Evolutionary conservation across 306 rosid genomes (phyloP).

Genomic region (Benincasa hispida): DNA sequence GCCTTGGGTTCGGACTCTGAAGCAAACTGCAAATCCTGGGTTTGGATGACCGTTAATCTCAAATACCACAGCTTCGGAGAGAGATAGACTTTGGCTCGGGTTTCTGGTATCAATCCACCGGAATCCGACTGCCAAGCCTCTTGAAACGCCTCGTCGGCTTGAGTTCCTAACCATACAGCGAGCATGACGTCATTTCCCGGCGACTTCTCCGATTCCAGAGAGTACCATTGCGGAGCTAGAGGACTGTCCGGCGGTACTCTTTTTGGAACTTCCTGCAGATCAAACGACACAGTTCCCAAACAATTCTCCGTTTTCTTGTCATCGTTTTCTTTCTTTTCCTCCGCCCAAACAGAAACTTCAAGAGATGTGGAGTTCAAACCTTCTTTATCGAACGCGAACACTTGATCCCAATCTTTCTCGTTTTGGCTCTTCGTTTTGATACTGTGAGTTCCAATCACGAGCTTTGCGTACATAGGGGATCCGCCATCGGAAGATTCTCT

Average conservation of each 20-base stretch:
- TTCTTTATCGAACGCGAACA: conserved; percentile 68
- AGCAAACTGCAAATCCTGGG: conserved; percentile 61
- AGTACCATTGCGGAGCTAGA: conserved; percentile 90
- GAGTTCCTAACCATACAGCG: conserved; percentile 75
- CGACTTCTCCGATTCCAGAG: conserved; percentile 44
- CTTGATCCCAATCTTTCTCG: conserved; percentile 87
- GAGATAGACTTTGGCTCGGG: conserved; percentile 71
- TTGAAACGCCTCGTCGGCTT: conserved; percentile 75
- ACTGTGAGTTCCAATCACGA: conserved; percentile 63
- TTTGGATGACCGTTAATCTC: conserved; percentile 90
- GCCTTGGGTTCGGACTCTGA: conserved; percentile 34
- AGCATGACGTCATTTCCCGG: conserved; percentile 79
- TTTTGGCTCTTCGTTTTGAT: conserved; percentile 42
- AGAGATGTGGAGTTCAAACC: conserved; percentile 61
- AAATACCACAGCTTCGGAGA: conserved; percentile 95
- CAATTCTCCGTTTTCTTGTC: conserved; percentile 14
- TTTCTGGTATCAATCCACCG: conserved; percentile 74
- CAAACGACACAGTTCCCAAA: conserved; percentile 49
- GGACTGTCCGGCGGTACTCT: conserved; percentile 88
- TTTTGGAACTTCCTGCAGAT: conserved; percentile 60
- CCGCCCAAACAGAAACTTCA: conserved; percentile 64
- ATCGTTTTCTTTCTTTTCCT: conserved; percentile 33
- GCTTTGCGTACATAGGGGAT: conserved; percentile 34
- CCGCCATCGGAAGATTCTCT: conserved; percentile 3
- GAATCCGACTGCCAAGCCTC: conserved; percentile 96